Evolutionary conservation across 2,329 filamentous ascomycete genomes (phyloP).

Genomic region (Alternaria sp.): DNA sequence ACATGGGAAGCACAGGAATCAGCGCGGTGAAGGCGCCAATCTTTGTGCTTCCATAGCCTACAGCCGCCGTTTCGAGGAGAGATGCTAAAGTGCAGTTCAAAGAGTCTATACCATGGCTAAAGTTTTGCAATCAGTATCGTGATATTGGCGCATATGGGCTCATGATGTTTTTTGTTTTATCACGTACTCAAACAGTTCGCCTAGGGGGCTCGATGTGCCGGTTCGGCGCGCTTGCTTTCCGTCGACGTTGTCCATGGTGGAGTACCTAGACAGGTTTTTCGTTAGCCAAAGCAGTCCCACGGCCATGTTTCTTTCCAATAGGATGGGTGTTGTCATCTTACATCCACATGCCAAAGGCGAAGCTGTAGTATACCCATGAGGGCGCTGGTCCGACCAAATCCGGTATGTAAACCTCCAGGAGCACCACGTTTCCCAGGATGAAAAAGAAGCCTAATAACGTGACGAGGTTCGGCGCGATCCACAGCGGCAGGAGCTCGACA

Average conservation of each 20-base stretch:
- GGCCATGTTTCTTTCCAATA: too few species aligned
- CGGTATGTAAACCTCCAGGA: slow-evolving; percentile 82
- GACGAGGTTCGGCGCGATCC: slow-evolving; percentile 98
- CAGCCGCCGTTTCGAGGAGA: slow-evolving; percentile 88
- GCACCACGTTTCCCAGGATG: slow-evolving; percentile 83
- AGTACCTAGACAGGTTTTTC: too few species aligned
- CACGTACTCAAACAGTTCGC: slow-evolving; percentile 88
- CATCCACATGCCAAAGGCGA: slow-evolving; percentile 96
- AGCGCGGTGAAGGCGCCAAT: slow-evolving; percentile 91
- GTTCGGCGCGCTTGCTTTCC: slow-evolving; percentile 96
- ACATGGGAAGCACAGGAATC: slow-evolving; percentile 94
- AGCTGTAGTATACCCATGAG: slow-evolving; percentile 94
- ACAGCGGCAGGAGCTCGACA: slow-evolving; percentile 90
- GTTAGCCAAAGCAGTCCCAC: too few species aligned
- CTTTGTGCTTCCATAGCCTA: slow-evolving; percentile 86
- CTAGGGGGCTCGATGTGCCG: slow-evolving; percentile 91
- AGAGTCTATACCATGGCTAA: slow-evolving; percentile 91
- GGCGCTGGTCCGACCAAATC: slow-evolving; percentile 90
- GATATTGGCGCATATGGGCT: slow-evolving; percentile 32
- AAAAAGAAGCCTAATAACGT: slow-evolving; percentile 95
- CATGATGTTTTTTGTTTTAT: neutral
- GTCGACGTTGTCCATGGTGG: slow-evolving; percentile 98
- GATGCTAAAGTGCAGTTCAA: slow-evolving; percentile 95
- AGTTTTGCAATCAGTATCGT: slow-evolving; percentile 30
- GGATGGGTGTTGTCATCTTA: too few species aligned